Percentiles rank a stretch among this genome's conserved stretches.
Evolutionary conservation across 176 grass and related monocot genomes (phyloP).

Genomic region (Dendrocalamus sinicus): DNA sequence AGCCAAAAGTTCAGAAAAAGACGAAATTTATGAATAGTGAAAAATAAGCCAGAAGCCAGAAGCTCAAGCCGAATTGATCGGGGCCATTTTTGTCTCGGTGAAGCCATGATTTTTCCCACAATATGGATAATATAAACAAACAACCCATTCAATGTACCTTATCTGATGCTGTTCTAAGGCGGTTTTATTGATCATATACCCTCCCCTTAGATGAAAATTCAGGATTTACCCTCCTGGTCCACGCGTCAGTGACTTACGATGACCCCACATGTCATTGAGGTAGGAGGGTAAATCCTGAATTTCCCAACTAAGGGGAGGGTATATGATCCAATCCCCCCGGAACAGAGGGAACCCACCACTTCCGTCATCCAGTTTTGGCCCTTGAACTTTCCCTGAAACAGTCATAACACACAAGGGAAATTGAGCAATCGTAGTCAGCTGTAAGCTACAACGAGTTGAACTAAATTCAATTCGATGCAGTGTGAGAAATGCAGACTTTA

Average conservation of each 20-base stretch:
- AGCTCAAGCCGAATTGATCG: no score
- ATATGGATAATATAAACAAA: not conserved
- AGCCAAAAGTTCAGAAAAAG: no score
- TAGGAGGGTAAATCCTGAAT: no score
- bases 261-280: no score
- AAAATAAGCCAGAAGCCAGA: no score
- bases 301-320: no score
- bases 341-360: slow-evolving; percentile 58
- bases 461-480: not conserved
- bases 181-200: no score
- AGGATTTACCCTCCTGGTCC: no score
- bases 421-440: not conserved
- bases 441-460: not conserved
- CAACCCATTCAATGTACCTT: not conserved
- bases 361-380: slow-evolving; percentile 55
- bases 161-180: not conserved
- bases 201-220: no score
- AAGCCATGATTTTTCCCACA: not conserved
- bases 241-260: no score
- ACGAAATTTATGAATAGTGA: no score
- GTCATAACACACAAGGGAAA: not conserved
- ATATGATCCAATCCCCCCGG: no score
- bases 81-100: not conserved
- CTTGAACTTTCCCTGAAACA: slow-evolving; percentile 49
- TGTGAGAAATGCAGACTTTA: not conserved